Base-by-base conservation (phyloP, 495 filamentous ascomycete genomes). In the Talaromyces thailandensis region DNA sequence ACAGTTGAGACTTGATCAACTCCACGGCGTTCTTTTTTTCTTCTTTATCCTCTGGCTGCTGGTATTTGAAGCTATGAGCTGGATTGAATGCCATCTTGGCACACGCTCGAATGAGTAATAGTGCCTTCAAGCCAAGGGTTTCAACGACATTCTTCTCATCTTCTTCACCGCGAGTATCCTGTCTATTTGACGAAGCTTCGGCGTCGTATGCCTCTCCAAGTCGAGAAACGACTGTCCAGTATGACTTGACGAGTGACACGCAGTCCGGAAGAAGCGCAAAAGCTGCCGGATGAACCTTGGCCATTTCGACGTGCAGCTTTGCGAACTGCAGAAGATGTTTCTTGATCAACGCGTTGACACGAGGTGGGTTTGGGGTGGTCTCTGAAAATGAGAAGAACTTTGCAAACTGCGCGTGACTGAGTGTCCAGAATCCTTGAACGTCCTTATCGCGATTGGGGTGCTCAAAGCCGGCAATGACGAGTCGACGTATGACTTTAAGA, bases 241-340 rank as follows among this genome's bases (percentile, higher is more conserved):
- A 98, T 14, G 86, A 82, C 51, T 81, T 83, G 21, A 90, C 84
- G 11, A 98, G 82, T 12, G 82, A 75, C 4, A 93, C 75, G 31
- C 90, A 90, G 63, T 89, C 84, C 2, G 92, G 89, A 6, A 98
- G 81, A 12, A 89, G 73, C 0, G 87, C 86, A 74, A 96, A 98
- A 28, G 89, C 87, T 5, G 86, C 86, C 9, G 92, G 87, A 68
- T 93, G 91, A 11, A 73, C 70, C 56, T 79, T 79, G 4, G 87
- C 84, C 88, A 97, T 93, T 45, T 92, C 85, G 24, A 94, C 77
- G 71, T 97, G 93, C 8, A 98, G 78, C 74, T 98, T 98, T 11
- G 93, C 86, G 53, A 96, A 85, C 69, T 96, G 93, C 56, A 95
- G 68, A 7, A 95, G 75, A 64, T 97, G 93, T 66, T 92, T 92